Evolutionary conservation across 495 filamentous ascomycete species (phyloP).

Genomic region (Penicillium subrubescens): DNA sequence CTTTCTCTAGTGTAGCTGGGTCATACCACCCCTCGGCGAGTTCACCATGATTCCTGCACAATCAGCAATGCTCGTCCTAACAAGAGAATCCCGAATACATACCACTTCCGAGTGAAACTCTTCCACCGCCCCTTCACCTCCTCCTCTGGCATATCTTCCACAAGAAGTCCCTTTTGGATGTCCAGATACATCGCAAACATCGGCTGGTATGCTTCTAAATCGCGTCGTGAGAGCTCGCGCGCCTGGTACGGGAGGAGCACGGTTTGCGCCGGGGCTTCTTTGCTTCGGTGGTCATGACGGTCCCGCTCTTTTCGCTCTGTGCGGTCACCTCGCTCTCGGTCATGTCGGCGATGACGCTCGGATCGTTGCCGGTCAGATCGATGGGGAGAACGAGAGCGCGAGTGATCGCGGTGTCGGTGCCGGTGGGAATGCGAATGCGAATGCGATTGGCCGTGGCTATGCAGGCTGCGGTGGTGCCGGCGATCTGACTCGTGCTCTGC

Average conservation of each 20-base stretch:
- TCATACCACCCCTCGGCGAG: constrained; percentile 95
- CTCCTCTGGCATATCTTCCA: constrained; percentile 64
- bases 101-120: constrained; percentile 90
- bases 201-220: constrained; percentile 62
- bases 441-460: constrained; percentile 18
- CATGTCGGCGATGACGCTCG: constrained; percentile 23
- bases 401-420: constrained; percentile 30
- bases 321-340: constrained; percentile 5
- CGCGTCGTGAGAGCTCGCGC: constrained; percentile 62
- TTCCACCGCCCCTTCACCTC: constrained; percentile 89
- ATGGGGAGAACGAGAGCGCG: constrained; percentile 33
- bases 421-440: constrained; percentile 26
- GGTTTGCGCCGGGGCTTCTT: constrained; percentile 21
- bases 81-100: constrained; percentile 26
- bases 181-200: constrained; percentile 88
- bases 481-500: constrained; percentile 14
- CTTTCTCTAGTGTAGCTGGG: constrained; percentile 60
- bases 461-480: constrained; percentile 29
- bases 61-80: background rate
- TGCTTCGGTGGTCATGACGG: constrained; percentile 13
- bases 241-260: constrained; percentile 66
- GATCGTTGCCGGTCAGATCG: constrained; percentile 28
- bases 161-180: constrained; percentile 74
- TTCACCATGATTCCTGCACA: constrained; percentile 81
- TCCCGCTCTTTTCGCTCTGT: constrained; percentile 11